These are phyloP conservation scores for Cladophialophora immunda DNA, from an alignment of 2,329 filamentous ascomycete genomes.

Conservation along the genomic window DNA sequence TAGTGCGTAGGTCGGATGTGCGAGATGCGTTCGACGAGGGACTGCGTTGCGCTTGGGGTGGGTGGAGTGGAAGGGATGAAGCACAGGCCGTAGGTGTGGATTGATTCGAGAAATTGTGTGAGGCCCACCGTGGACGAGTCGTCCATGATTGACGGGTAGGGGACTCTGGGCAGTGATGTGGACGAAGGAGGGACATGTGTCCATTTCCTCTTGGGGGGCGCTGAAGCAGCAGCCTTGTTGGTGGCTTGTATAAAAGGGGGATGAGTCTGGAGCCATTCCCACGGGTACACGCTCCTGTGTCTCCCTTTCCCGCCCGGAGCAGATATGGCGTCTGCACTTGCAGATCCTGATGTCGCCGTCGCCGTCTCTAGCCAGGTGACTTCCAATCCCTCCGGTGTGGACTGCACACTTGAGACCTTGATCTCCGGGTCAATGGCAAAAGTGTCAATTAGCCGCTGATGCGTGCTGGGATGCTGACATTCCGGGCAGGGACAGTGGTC, in stretches of 20 bases:
- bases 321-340: conserved; percentile 9
- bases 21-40: conserved; percentile 80
- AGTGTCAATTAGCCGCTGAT: conserved; percentile 73
- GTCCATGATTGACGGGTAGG: conserved; percentile 66
- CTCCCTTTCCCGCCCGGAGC: conserved; percentile 49
- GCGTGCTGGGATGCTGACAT: conserved; percentile 75
- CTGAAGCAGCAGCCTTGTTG: conserved; percentile 11
- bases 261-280: conserved; percentile 67
- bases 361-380: conserved; percentile 28
- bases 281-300: conserved; percentile 74
- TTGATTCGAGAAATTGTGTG: conserved; percentile 32
- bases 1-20: conserved; percentile 94
- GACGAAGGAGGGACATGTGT: conserved; percentile 26
- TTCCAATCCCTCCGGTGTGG: conserved; percentile 33
- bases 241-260: conserved; percentile 44
- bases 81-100: conserved; percentile 37
- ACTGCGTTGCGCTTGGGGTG: conserved; percentile 72
- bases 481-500: conserved; percentile 75
- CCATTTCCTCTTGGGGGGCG: conserved; percentile 28
- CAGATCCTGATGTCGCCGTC: conserved; percentile 53
- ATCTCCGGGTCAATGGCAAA: conserved; percentile 63
- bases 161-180: conserved; percentile 49
- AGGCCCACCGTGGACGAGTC: conserved; percentile 54
- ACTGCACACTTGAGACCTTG: conserved; percentile 16
- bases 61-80: conserved; percentile 38